Base-by-base conservation (phyloP, 2,329 filamentous ascomycete genomes). In the Fusarium mexicanum region DNA sequence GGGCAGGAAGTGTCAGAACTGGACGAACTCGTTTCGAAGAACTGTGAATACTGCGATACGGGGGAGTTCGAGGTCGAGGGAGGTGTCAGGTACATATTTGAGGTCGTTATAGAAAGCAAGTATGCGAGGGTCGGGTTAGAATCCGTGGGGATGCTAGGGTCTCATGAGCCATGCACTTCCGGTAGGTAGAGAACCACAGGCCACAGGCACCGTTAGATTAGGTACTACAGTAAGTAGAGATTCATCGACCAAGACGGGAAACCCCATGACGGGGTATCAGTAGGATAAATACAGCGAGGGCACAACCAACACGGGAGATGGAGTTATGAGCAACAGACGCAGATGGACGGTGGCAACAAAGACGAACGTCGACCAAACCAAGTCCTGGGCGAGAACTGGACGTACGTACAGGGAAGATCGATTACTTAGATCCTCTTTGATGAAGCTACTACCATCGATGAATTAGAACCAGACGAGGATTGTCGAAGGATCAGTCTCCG, bases 31-130 rank as follows among this genome's bases (percentile, higher is more conserved):
- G 75, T 65, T 48, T 75, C 70, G 62, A 74, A 65, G 67, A 76
- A 71, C 53, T 69, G 75, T 50, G 72, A 74, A 67, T 75, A 74
- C 61, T 70, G 70, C 69, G 77, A 76, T 82, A 86, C 78, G 84
- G 86, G 67, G 83, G 86, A 80, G 53, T 75, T 79, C 67, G 83
- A 85, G 65, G 87, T 81, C 51, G 85, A 83, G 62, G 85, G 86
- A 75, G 86, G 86, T 80, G 85, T 85, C 74, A 85, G 82, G 79
- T 87, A 86, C 86, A 88, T 88, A 80, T 78, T 70, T 78, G 77
- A 79, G 79, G 67, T 72, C 67, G 75, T 75, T 74, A 62, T 65
- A 73, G 64, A 68, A 69, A 64, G 26, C 51, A 55, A 55, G 73
- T 76, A 71, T 72, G 67, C 69, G 71, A 72, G 72, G 74, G 72